Conservation (phyloP, 805 yeast species). For the Saccharomyces paradoxus region DNA sequence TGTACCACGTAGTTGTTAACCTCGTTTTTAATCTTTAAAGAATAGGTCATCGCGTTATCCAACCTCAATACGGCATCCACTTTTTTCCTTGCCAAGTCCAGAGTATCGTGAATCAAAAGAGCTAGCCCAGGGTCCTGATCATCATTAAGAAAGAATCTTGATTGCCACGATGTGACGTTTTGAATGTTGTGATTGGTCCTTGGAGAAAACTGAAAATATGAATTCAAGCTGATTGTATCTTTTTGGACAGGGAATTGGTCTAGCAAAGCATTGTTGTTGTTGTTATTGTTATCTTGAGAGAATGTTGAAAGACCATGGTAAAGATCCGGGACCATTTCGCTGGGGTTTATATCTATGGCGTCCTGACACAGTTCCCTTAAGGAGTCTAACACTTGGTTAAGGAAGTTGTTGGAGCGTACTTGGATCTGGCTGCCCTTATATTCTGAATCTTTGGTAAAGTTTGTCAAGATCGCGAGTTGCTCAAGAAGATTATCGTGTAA, state of each 20-base stretch:
- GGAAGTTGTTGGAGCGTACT: slow-evolving; percentile 9
- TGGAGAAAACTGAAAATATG: slow-evolving; percentile 43
- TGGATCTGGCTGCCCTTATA: slow-evolving; percentile 48
- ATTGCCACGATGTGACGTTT: slow-evolving; percentile 31
- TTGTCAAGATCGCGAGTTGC: slow-evolving; percentile 47
- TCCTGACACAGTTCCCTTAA: slow-evolving; percentile 58
- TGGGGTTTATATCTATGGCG: slow-evolving; percentile 65
- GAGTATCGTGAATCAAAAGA: slow-evolving; percentile 59
- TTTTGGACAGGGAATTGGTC: neutral
- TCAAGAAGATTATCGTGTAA: slow-evolving; percentile 72
- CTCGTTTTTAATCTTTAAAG: slow-evolving; percentile 69
- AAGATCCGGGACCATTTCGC: slow-evolving; percentile 38
- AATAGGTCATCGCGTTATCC: slow-evolving; percentile 65
- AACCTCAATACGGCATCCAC: slow-evolving; percentile 62
- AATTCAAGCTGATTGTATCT: neutral
- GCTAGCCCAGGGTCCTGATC: slow-evolving; percentile 50
- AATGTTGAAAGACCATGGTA: neutral
- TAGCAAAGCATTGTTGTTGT: neutral
- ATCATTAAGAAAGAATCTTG: slow-evolving; percentile 12
- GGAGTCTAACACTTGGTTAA: slow-evolving; percentile 8
- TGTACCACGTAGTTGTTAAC: slow-evolving; percentile 61
- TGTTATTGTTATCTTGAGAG: neutral
- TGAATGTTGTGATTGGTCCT: slow-evolving; percentile 50
- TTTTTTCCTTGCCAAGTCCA: slow-evolving; percentile 50
- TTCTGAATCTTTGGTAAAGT: slow-evolving; percentile 28